Percentiles rank a stretch among this genome's conserved stretches.
These are phyloP conservation scores for Calonectria leucothoes DNA, from an alignment of 2,329 filamentous ascomycete species.

Conservation along the genomic window DNA sequence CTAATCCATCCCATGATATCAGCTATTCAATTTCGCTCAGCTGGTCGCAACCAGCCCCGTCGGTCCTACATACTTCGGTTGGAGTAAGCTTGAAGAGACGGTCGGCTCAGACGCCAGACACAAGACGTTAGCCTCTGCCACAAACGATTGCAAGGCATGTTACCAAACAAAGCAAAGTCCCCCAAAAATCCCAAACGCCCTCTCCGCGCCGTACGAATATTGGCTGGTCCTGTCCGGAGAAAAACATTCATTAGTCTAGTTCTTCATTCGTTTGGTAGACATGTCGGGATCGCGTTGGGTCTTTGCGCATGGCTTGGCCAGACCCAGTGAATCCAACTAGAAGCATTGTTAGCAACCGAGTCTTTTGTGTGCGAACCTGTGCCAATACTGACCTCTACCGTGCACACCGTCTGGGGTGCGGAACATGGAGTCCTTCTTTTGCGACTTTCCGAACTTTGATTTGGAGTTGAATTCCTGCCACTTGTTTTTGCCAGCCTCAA, in stretches of 20 bases:
- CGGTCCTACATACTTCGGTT: constrained; percentile 38
- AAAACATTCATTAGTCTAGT: constrained; percentile 66
- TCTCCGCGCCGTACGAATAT: constrained; percentile 32
- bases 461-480: constrained; percentile 95
- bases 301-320: constrained; percentile 95
- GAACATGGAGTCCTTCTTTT: constrained; percentile 97
- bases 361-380: not conserved
- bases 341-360: constrained; percentile 32
- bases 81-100: constrained; percentile 26
- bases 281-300: constrained; percentile 83
- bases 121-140: constrained; percentile 57
- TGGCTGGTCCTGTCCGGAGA: constrained; percentile 42
- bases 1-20: constrained; percentile 18
- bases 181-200: constrained; percentile 41
- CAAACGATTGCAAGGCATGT: constrained; percentile 46
- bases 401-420: constrained; percentile 88
- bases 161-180: constrained; percentile 49
- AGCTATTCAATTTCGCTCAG: constrained; percentile 37
- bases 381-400: constrained; percentile 76
- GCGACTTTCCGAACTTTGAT: constrained; percentile 72
- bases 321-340: constrained; percentile 96
- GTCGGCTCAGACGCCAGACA: constrained; percentile 39
- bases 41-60: constrained; percentile 18
- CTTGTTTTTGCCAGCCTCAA: constrained; percentile 90
- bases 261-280: constrained; percentile 85